Percentiles rank a stretch among this genome's conserved stretches.
Conservation (phyloP, 2,329 filamentous ascomycete species). For the Tolypocladium pustulatum region DNA sequence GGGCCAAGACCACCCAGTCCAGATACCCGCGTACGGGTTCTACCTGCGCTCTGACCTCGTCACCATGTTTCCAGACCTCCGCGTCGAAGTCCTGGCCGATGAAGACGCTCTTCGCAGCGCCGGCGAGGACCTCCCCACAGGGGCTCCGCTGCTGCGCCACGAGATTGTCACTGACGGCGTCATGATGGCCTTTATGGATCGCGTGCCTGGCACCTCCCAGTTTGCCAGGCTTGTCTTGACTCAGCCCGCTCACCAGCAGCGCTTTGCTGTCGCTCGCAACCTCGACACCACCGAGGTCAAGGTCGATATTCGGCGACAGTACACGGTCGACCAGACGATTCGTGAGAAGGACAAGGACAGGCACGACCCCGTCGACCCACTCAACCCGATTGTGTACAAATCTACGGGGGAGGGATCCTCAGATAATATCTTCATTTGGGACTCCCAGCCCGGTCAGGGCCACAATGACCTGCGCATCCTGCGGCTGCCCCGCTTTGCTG, state of each 20-base stretch:
- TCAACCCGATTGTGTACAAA: neutral
- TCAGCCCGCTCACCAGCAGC: constrained; percentile 28
- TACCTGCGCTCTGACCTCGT: constrained; percentile 25
- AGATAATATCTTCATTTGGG: neutral
- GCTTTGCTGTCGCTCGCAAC: constrained; percentile 14
- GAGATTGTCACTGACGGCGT: constrained; percentile 19
- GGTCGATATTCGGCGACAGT: constrained; percentile 11
- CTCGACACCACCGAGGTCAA: constrained; percentile 5
- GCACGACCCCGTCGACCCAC: no score
- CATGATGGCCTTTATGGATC: constrained; percentile 22
- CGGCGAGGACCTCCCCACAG: neutral
- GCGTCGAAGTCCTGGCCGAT: constrained; percentile 9
- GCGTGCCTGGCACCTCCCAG: constrained; percentile 10
- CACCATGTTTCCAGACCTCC: constrained; percentile 26
- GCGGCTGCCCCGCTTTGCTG: neutral
- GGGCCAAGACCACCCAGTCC: constrained; percentile 10
- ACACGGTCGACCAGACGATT: constrained; percentile 8
- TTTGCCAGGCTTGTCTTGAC: constrained; percentile 18
- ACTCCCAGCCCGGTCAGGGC: neutral
- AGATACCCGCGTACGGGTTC: constrained; percentile 27
- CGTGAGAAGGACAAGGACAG: neutral
- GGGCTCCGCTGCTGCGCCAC: constrained; percentile 16
- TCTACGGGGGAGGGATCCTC: neutral
- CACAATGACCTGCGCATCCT: neutral
- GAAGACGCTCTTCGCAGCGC: neutral